A percentile compares a stretch with the other conserved stretches of the same genome.
phyloP scores from a whole-genome alignment of 208 protist genomes.

The Leptomonas pyrrhocoris region DNA sequence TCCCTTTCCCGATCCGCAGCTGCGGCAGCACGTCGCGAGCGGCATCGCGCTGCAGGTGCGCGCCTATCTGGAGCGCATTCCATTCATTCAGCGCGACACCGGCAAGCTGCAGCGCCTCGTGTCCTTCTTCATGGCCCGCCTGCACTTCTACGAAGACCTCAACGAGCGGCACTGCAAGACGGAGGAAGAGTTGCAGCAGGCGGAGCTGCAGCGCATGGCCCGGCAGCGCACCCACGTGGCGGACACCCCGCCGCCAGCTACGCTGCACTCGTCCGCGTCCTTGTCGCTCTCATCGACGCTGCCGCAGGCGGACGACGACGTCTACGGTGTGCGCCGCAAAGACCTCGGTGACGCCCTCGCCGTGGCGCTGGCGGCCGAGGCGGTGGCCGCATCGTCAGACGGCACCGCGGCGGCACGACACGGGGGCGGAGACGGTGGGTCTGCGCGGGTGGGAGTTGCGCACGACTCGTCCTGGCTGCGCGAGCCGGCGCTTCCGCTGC shows the following conservation, averaged over 20 bases:
- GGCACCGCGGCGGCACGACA: neutral
- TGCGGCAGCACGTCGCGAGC: conserved; percentile 24
- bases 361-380: conserved; percentile 32
- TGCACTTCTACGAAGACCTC: conserved; percentile 42
- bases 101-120: conserved; percentile 32
- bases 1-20: conserved; percentile 20
- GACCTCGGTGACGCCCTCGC: conserved; percentile 47
- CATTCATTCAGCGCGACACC: neutral
- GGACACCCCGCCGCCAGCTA: neutral
- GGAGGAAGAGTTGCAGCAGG: conserved; percentile 30
- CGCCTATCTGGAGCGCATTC: conserved; percentile 20
- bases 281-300: neutral
- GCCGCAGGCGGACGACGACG: neutral
- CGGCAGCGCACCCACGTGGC: conserved; percentile 3
- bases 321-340: conserved; percentile 23
- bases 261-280: neutral
- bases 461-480: neutral
- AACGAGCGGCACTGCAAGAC: conserved; percentile 44
- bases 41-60: conserved; percentile 11
- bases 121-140: conserved; percentile 44
- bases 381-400: conserved; percentile 11
- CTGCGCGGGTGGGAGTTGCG: no score
- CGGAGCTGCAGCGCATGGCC: conserved; percentile 39
- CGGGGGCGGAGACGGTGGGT: neutral
- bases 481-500: neutral